phyloP scores from a whole-genome alignment of 1,139 yeast genomes.

The Blastobotrys persicus region DNA sequence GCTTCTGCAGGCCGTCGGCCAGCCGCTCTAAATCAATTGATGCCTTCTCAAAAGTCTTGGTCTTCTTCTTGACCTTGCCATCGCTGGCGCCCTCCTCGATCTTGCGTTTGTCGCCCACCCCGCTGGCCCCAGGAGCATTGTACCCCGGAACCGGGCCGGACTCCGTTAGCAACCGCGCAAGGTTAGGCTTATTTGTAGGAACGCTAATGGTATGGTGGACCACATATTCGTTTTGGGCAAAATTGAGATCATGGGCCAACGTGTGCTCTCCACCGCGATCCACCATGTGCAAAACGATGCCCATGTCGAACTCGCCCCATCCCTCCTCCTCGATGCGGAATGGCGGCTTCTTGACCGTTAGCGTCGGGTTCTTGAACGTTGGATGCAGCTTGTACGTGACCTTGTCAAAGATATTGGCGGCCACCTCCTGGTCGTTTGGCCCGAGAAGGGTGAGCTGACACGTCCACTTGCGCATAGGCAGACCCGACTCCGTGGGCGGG shows the following conservation, averaged over 20 bases:
- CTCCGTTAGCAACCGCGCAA: slow-evolving; percentile 71
- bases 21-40: slow-evolving; percentile 78
- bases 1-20: slow-evolving; percentile 84
- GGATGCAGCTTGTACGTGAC: slow-evolving; percentile 94
- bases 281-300: slow-evolving; percentile 69
- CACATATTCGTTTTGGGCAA: slow-evolving; percentile 69
- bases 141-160: slow-evolving; percentile 71
- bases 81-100: slow-evolving; percentile 32
- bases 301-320: slow-evolving; percentile 97
- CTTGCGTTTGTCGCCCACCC: slow-evolving; percentile 45
- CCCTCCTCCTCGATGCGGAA: slow-evolving; percentile 90
- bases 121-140: slow-evolving; percentile 36
- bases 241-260: slow-evolving; percentile 84
- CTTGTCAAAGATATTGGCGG: slow-evolving; percentile 86
- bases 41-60: slow-evolving; percentile 62
- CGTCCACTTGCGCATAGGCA: slow-evolving; percentile 96
- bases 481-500: slow-evolving; percentile 84
- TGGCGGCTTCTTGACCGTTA: slow-evolving; percentile 80
- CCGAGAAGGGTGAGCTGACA: slow-evolving; percentile 74
- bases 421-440: slow-evolving; percentile 75
- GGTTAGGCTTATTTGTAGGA: slow-evolving; percentile 72
- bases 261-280: slow-evolving; percentile 90
- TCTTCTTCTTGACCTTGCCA: slow-evolving; percentile 44
- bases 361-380: slow-evolving; percentile 84
- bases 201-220: slow-evolving; percentile 74